phyloP scores from a whole-genome alignment of 805 yeast genomes.

The Candida krabiensis region DNA sequence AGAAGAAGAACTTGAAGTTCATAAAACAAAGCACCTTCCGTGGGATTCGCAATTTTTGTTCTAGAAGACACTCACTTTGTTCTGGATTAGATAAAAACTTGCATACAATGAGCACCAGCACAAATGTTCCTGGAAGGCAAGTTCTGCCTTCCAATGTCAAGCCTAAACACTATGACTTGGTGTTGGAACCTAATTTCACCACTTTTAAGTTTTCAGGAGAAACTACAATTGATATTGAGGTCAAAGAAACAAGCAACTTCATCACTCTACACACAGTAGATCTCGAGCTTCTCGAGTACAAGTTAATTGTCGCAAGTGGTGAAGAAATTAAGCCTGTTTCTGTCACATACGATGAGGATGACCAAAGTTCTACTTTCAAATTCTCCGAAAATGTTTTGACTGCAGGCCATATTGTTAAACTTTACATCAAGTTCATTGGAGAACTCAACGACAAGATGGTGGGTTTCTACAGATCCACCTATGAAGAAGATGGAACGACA shows the following conservation, averaged over 20 bases:
- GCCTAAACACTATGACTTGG: slow-evolving; percentile 75
- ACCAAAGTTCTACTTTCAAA: slow-evolving; percentile 64
- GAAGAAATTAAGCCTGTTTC: slow-evolving; percentile 21
- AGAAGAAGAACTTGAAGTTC: no score
- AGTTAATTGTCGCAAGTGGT: slow-evolving; percentile 15
- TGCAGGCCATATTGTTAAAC: slow-evolving; percentile 31
- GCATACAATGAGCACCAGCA: slow-evolving; percentile 6
- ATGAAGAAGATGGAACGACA: slow-evolving; percentile 42
- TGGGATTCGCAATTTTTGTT: no score
- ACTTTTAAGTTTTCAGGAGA: slow-evolving; percentile 51
- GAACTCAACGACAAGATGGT: slow-evolving; percentile 55
- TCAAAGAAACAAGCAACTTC: slow-evolving; percentile 43
- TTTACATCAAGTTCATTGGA: slow-evolving; percentile 42
- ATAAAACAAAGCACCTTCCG: no score
- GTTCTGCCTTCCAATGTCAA: slow-evolving; percentile 51
- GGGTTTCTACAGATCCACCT: slow-evolving; percentile 54
- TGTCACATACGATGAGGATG: slow-evolving; percentile 42
- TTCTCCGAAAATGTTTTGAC: slow-evolving; percentile 43
- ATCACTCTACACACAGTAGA: slow-evolving; percentile 45
- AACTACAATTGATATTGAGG: slow-evolving; percentile 52
- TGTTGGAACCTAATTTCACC: slow-evolving; percentile 38
- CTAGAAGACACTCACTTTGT: no score
- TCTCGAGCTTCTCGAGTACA: slow-evolving; percentile 25
- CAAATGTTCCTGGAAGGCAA: slow-evolving; percentile 27
- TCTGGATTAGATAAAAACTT: slow-evolving; percentile 12